Evolutionary conservation across 805 yeast species (phyloP).

Genomic region (Candida sonorensis): DNA sequence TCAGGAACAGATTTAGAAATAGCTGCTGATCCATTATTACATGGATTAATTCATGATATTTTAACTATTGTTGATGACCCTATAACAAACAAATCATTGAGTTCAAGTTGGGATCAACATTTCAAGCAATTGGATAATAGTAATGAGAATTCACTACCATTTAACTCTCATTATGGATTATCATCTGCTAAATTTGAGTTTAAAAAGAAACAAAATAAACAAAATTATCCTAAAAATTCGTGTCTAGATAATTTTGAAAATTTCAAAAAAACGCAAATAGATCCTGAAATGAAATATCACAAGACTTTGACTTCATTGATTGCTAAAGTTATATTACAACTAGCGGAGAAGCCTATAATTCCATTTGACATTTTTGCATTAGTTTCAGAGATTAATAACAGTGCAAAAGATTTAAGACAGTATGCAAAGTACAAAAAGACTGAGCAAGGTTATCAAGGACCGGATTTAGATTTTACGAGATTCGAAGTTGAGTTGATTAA

Average conservation of each 20-base stretch:
- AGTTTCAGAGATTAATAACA: conserved; percentile 36
- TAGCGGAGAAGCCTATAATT: conserved; percentile 71
- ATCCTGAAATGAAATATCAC: conserved; percentile 51
- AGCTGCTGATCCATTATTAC: conserved; percentile 52
- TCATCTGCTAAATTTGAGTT: conserved; percentile 60
- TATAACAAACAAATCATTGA: conserved; percentile 15
- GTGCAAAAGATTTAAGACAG: conserved; percentile 39
- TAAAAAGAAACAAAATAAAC: conserved; percentile 13
- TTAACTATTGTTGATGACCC: conserved; percentile 27
- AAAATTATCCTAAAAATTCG: conserved; percentile 40
- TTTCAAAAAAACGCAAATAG: conserved; percentile 41
- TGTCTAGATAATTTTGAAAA: conserved; percentile 61
- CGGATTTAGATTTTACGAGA: conserved; percentile 20
- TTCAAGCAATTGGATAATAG: conserved; percentile 19
- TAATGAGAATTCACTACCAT: conserved; percentile 64
- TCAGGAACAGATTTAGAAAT: conserved; percentile 46
- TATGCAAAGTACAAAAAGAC: conserved; percentile 23
- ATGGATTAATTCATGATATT: conserved; percentile 37
- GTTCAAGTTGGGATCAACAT: conserved; percentile 15
- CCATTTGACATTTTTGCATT: conserved; percentile 55
- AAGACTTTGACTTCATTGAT: conserved; percentile 48
- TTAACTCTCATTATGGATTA: conserved; percentile 56
- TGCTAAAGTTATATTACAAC: conserved; percentile 43
- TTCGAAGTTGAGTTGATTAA: conserved; percentile 23
- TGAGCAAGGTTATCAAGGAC: conserved; percentile 1